Base-by-base conservation (phyloP, 306 rosid species). In the Quercus ilex region DNA sequence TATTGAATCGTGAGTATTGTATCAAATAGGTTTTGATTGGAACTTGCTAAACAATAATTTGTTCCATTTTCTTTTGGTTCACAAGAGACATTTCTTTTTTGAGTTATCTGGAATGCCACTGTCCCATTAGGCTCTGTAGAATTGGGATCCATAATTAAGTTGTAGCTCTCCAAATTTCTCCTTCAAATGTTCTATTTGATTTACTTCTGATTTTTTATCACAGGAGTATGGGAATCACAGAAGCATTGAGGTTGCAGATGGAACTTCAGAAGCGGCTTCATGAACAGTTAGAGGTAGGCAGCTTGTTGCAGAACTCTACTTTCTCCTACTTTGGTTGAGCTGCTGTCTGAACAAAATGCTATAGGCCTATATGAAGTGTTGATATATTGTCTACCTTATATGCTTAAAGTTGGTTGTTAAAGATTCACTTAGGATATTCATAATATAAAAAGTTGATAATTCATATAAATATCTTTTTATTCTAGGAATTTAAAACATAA, bases 261-360 rank as follows among this genome's bases (percentile, higher is more conserved):
- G 99, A 95, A 77, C 96, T 95, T 85, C 99, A 95, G 89, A 95
- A 95, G 87, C 90, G 90, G 84, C 99, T 95, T 73, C 99, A 95
- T 59, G 99, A 95, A 75, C 99, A 93, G 83, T 98, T 95, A 35
- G 99, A 95, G 98, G 99, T 95, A 79, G 81, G 84, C 41, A 35
- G n/a, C 70, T 69, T 58, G 78, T 71, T 12, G 68, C 38, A 51
- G 14, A 55, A 52, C 43, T 43, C 46, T 71, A 78, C 56, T 74
- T 76, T 57, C 13, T 30, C 21, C 7, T 26, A 23, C 18, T 71
- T 26, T 17, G 41, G 23, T 76, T 59, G 19, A 31, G 53, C 55
- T 64, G 4, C 69, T 67, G 5, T 59, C 65, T 59, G 30, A 21
- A 11, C 25, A 26, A 20, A 12, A 59, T 59, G 65, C 65, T 20